Evolutionary conservation across 2,329 filamentous ascomycete genomes (phyloP), one percentile per base, ranked within the genome.

Genomic region (Calonectria pseudoreteaudii): DNA sequence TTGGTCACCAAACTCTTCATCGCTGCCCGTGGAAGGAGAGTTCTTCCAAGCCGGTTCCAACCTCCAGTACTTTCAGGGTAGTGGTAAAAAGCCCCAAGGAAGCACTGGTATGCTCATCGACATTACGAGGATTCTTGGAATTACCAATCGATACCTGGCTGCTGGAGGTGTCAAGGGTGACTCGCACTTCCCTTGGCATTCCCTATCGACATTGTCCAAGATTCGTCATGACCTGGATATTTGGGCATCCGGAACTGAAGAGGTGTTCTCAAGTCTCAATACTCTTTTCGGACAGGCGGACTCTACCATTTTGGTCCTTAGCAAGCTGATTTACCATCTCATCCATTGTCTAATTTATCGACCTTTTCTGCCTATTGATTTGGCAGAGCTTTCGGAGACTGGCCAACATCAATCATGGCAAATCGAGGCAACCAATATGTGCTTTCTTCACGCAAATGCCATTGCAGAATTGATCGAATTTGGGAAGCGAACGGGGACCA

Each of bases 331-430:
- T 36, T 97, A 97, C 79, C 95, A 98, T 81, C 88, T 97, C 18
- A 93, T 97, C 56, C 94, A 97, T 84, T 97, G 95, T 80, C 88
- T 98, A 65, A 93, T 97, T 53, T 98, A 97, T 81, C 91, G 95
- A 20, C 95, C 95, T 0, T 98, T 98, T 83, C 87, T 98, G 8
- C 95, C 95, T 0, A 94, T 98, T 75, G 94, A 97, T 82, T 87
- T 97, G 4, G 91, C 93, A 30, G 95, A 97, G 82, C 90, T 98
- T 9, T 91, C 94, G 16, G 94, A 94, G 18, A 93, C 91, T 0
- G 94, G 94, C 1, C 95, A 97, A 80, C 94, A 97, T 78, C 95
- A 97, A 82, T 96, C 94, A 34, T 98, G 95, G 95, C 95, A 97
- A 82, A 96, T 97, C 62, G 94, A 97, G 82, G 94, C 95, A 0